phyloP scores from a whole-genome alignment of 2,329 filamentous ascomycete genomes.

The Purpureocillium lavendulum region DNA sequence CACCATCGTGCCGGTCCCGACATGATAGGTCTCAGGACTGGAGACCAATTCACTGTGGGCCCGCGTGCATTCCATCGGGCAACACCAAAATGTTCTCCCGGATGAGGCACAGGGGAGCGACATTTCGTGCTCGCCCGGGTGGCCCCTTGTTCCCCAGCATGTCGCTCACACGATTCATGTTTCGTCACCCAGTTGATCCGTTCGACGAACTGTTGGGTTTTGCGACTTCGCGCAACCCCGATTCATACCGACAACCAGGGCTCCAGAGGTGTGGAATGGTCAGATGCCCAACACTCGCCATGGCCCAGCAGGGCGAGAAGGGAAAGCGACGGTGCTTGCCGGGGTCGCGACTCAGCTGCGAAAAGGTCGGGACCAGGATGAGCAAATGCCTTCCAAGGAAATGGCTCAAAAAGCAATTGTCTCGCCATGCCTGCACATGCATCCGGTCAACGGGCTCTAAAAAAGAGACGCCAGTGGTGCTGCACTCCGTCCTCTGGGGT shows the following conservation, averaged over 20 bases:
- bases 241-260: too few species aligned
- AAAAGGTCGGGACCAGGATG: constrained; percentile 8
- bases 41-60: not conserved
- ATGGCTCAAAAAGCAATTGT: constrained; percentile 10
- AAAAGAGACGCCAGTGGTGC: not conserved
- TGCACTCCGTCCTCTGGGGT: not conserved
- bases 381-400: constrained; percentile 3
- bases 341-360: constrained; percentile 15
- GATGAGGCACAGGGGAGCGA: not conserved
- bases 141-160: too few species aligned
- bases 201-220: too few species aligned
- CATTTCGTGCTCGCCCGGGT: too few species aligned
- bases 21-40: constrained; percentile 1
- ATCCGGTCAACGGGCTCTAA: not conserved
- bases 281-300: too few species aligned
- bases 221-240: too few species aligned
- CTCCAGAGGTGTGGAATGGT: too few species aligned
- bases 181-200: too few species aligned
- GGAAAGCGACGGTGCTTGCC: not conserved
- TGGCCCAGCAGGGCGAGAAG: too few species aligned
- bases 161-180: too few species aligned
- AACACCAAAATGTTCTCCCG: not conserved
- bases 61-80: too few species aligned
- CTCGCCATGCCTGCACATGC: constrained; percentile 3
- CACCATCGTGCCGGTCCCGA: not conserved